Evolutionary conservation across 225 moss, liverwort and hornwort species (phyloP).

Genomic region (Anthoceros angustus): DNA sequence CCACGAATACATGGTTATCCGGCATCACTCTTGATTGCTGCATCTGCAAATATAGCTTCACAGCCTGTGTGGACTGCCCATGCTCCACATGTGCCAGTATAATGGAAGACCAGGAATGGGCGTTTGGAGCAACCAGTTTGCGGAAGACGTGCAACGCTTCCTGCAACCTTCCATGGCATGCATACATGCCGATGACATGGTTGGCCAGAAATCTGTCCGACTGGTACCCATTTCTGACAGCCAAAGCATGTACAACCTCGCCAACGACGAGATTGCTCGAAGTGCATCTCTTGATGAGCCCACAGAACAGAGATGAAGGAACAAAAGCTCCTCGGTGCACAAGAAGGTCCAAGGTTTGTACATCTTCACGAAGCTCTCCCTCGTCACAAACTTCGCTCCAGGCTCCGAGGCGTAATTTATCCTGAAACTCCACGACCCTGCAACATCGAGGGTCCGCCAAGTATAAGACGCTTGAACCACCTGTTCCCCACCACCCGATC

Average conservation of each 20-base stretch:
- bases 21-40: background rate
- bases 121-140: background rate
- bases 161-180: background rate
- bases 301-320: background rate
- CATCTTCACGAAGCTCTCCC: background rate
- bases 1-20: background rate
- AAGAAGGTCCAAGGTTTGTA: background rate
- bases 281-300: background rate
- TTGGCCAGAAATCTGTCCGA: background rate
- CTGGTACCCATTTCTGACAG: background rate
- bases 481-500: too few species aligned
- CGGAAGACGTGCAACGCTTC: background rate
- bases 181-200: background rate
- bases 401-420: background rate
- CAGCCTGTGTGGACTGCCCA: background rate
- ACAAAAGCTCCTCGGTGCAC: background rate
- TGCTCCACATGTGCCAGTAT: background rate
- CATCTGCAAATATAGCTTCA: background rate
- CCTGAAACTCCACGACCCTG: background rate
- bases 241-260: background rate
- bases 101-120: background rate
- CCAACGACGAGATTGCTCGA: background rate
- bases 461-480: too few species aligned
- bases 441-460: too few species aligned
- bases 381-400: background rate